Conservation (phyloP, 768 basidiomycete genomes). For the Suillus lakei region DNA sequence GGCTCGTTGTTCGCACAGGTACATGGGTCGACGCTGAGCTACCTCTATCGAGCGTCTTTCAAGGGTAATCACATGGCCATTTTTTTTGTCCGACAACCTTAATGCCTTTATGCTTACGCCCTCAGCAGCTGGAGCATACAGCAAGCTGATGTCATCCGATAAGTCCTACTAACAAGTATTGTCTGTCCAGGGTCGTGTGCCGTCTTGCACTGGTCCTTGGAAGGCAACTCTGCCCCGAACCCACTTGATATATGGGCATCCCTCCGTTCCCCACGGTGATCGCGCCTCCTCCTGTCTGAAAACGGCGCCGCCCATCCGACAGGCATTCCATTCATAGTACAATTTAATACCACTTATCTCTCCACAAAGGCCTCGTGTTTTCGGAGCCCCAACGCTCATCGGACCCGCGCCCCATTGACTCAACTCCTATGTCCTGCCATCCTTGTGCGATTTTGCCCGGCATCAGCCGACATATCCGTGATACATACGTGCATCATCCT, state of each 20-base stretch:
- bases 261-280: neutral
- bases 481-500: neutral
- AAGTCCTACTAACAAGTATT: neutral
- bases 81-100: neutral
- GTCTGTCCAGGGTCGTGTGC: constrained; percentile 2
- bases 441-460: neutral
- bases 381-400: neutral
- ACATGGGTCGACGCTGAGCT: neutral
- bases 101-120: neutral
- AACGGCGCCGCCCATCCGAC: neutral
- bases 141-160: constrained; percentile 1
- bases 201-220: neutral
- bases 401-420: neutral
- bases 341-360: neutral
- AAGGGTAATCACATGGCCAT: neutral
- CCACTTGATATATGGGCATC: neutral
- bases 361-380: neutral
- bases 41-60: neutral
- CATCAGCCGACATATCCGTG: neutral
- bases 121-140: neutral
- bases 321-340: neutral
- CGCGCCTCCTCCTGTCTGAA: neutral
- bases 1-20: neutral
- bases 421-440: neutral
- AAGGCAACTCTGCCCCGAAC: constrained; percentile 4